Base-by-base conservation (phyloP, 2,329 filamentous ascomycete species). In the Amylocarpus encephaloides region DNA sequence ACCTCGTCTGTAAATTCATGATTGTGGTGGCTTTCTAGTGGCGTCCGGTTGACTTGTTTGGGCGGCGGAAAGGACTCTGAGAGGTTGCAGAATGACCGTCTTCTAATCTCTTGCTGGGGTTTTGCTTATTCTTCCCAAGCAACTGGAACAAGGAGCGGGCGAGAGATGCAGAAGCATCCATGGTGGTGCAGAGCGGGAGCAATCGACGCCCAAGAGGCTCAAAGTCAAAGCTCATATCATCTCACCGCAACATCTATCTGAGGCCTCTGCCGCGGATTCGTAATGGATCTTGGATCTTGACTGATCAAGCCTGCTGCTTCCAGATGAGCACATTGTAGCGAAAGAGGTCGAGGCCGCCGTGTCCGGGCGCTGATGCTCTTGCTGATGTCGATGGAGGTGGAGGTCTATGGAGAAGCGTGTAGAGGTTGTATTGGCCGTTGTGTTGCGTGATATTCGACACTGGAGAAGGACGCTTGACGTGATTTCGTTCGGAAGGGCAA, bases 71-170 rank as follows among this genome's bases (percentile, higher is more conserved):
- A 11, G 38, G 6, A 5, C 38, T 40, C 38, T 40, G 5, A 40
- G n/a, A 40, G 38, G 38, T 11, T 11, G 13, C n/a, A 19, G 18
- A 18, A 19, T 11, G 10, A 40, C 38, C n/a, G 18, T 40, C 18
- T 18, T 40, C 38, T 40, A 15, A 40, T 40, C 38, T 40, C 38
- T 40, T 40, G 38, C 38, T 40, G 18, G 38, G 38, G 38, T 40
- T 40, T 56, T 56, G 56, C 56, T 58, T 58, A 22, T 59, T 59
- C 51, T 59, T 59, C 51, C 55, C 53, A 56, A 38, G 44, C 51
- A 46, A 33, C 55, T 53, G 57, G 57, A 52, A 56, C 48, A 48
- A 39, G 26, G 45, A 22, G 48, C 40, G 38, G 30, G 29, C 4
- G 13, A 40, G 6, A 5, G 4, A 18, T 16, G 38, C 38, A 41